Conservation (phyloP, 208 protist species). For the Crithidia expoeki region DNA sequence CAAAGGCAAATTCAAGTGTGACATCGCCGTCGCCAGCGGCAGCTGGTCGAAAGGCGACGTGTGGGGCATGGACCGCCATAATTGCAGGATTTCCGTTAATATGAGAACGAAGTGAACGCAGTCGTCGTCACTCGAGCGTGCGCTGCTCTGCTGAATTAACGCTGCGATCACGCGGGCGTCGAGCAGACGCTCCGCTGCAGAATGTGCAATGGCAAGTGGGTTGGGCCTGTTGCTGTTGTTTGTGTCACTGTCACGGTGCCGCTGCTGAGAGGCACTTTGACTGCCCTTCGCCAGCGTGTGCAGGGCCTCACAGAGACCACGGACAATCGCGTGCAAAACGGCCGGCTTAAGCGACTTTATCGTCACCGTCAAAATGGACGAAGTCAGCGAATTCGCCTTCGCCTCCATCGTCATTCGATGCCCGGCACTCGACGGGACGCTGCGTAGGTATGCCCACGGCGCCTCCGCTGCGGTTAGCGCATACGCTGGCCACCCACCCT, state of each 20-base stretch:
- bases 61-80: constrained; percentile 63
- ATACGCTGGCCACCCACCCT: constrained; percentile 72
- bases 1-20: constrained; percentile 68
- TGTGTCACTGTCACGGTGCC: not conserved
- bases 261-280: not conserved
- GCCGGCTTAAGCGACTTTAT: constrained; percentile 34
- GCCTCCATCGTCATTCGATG: constrained; percentile 15
- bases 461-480: constrained; percentile 14
- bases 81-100: constrained; percentile 57
- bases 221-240: not conserved
- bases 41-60: constrained; percentile 63
- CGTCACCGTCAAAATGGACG: constrained; percentile 37
- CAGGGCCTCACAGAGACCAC: constrained; percentile 30
- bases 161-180: constrained; percentile 63
- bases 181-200: constrained; percentile 46
- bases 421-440: constrained; percentile 15
- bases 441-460: constrained; percentile 40
- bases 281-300: not conserved
- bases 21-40: constrained; percentile 73
- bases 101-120: constrained; percentile 59
- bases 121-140: constrained; percentile 30
- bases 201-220: constrained; percentile 12
- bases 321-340: constrained; percentile 35
- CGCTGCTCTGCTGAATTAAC: constrained; percentile 42
- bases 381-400: constrained; percentile 1